Percentiles rank a stretch among this genome's conserved stretches.
Conservation (phyloP, 495 filamentous ascomycete species). For the Neurospora tetraspora region DNA sequence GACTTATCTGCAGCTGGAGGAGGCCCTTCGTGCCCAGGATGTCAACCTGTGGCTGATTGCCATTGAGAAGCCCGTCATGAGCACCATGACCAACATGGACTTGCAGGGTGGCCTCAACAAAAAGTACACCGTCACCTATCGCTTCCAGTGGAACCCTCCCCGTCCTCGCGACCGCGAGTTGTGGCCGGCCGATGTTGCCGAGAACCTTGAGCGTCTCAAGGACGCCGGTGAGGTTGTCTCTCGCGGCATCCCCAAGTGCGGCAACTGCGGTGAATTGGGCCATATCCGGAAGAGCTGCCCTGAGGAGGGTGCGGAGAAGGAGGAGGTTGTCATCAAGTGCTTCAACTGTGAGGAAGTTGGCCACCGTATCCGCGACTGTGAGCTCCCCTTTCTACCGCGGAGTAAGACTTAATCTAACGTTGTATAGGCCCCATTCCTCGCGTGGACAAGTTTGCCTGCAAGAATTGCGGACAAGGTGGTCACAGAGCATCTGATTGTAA, state of each 20-base stretch:
- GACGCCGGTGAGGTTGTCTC: conserved; percentile 64
- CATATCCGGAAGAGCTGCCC: conserved; percentile 59
- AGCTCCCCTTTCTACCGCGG: conserved; percentile 15
- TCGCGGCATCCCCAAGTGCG: conserved; percentile 56
- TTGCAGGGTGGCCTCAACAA: conserved; percentile 71
- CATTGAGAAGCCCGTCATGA: conserved; percentile 51
- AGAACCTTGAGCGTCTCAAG: conserved; percentile 64
- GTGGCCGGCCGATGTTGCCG: conserved; percentile 56
- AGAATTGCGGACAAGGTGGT: conserved; percentile 59
- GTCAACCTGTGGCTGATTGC: conserved; percentile 67
- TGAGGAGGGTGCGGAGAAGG: conserved; percentile 44
- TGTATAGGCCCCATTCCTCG: conserved; percentile 37
- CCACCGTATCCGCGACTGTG: conserved; percentile 64
- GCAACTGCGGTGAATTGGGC: conserved; percentile 64
- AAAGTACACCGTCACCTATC: conserved; percentile 65
- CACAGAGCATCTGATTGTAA: conserved; percentile 34
- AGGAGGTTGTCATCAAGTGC: conserved; percentile 52
- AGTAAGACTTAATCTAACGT: conserved; percentile 17
- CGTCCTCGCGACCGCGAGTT: conserved; percentile 48
- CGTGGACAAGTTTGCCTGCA: conserved; percentile 56
- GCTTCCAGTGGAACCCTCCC: conserved; percentile 50
- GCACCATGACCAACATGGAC: conserved; percentile 66
- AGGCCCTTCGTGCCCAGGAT: conserved; percentile 53
- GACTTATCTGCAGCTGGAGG: conserved; percentile 64
- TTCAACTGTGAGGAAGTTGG: conserved; percentile 61